These are phyloP conservation scores for Camelina neglecta DNA, from an alignment of 345 rosid genomes.

Conservation along the genomic window DNA sequence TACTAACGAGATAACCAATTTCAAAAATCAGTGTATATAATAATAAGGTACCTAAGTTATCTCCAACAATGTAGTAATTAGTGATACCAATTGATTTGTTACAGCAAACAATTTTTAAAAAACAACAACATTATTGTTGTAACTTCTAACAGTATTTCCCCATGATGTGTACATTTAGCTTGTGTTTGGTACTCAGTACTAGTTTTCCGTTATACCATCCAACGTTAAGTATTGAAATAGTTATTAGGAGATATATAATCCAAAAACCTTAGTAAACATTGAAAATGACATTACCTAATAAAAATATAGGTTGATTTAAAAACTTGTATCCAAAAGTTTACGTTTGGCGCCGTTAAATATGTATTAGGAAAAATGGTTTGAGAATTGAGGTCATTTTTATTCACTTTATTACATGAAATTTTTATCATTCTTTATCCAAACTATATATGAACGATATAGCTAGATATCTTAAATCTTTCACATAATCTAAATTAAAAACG, in stretches of 20 bases:
- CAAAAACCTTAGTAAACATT: background rate
- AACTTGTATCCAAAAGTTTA: background rate
- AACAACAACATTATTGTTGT: slow-evolving; percentile 28
- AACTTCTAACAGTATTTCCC: slow-evolving; percentile 29
- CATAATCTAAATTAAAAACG: background rate
- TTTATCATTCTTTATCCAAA: background rate
- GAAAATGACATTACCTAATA: background rate
- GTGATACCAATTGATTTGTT: slow-evolving; percentile 29
- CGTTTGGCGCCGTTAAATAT: background rate
- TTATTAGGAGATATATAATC: background rate
- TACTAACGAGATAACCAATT: slow-evolving; percentile 40
- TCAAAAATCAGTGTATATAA: slow-evolving; percentile 8
- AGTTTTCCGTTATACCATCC: slow-evolving; percentile 1
- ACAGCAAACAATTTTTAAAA: background rate
- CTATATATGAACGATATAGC: background rate
- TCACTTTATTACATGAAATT: background rate
- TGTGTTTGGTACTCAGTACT: background rate
- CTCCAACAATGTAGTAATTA: slow-evolving; percentile 27
- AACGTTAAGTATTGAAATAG: background rate
- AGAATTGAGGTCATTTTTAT: background rate
- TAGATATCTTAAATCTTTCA: background rate
- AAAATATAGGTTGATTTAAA: background rate
- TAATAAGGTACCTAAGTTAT: slow-evolving; percentile 12
- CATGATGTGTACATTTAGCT: background rate
- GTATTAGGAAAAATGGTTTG: background rate